A percentile compares a stretch with the other conserved stretches of the same genome.
Evolutionary conservation across 2,329 filamentous ascomycete species (phyloP).

Genomic region (Dactylellina cionopaga): DNA sequence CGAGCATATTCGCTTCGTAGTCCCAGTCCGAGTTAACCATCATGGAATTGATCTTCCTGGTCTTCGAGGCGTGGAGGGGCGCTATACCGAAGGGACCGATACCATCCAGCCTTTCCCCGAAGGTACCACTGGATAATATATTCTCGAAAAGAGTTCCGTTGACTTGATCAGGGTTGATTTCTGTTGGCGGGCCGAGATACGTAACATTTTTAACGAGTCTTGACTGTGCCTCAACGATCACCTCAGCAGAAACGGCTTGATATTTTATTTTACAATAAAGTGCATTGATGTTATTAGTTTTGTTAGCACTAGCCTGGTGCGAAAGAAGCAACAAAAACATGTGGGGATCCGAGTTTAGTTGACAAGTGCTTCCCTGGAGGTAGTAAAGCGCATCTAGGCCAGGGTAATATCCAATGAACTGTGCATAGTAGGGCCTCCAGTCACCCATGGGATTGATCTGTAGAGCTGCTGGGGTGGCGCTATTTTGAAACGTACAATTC

Average conservation of each 20-base stretch:
- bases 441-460: not conserved
- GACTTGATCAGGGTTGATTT: not conserved
- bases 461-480: not conserved
- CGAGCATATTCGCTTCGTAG: slow-evolving; percentile 21
- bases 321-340: slow-evolving; percentile 51
- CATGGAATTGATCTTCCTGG: slow-evolving; percentile 8
- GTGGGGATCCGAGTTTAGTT: not conserved
- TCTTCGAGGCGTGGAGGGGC: not conserved
- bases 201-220: slow-evolving; percentile 33
- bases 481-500: slow-evolving; percentile 24
- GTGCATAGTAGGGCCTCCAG: slow-evolving; percentile 29
- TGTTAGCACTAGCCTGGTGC: slow-evolving; percentile 8
- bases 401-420: slow-evolving; percentile 31
- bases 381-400: slow-evolving; percentile 24
- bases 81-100: slow-evolving; percentile 12
- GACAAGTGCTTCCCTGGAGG: slow-evolving; percentile 15
- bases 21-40: slow-evolving; percentile 34
- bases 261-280: slow-evolving; percentile 50
- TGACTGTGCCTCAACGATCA: slow-evolving; percentile 43
- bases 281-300: slow-evolving; percentile 23
- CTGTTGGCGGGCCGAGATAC: not conserved
- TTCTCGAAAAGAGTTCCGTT: slow-evolving; percentile 35
- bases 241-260: slow-evolving; percentile 14
- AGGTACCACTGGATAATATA: slow-evolving; percentile 16
- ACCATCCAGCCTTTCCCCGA: not conserved